phyloP scores from a whole-genome alignment of 352 stramenopile species.

The Discostella stelligera region DNA sequence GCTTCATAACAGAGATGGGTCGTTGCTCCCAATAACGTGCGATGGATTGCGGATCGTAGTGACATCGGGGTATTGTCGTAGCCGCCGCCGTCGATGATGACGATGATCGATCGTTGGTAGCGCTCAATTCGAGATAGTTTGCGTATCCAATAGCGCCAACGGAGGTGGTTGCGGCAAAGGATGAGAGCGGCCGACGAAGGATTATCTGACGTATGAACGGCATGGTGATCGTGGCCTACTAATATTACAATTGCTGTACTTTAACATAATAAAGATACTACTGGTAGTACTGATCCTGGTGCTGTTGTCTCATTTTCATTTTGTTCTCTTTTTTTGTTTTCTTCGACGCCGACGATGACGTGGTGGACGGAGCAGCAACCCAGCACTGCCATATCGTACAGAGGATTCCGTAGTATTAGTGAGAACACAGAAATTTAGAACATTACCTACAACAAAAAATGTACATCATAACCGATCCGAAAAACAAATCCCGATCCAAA shows the following conservation, averaged over 20 bases:
- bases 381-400: too few relatives aligned
- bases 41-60: conserved; percentile 62
- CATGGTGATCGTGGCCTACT: not conserved
- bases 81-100: not conserved
- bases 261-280: too few relatives aligned
- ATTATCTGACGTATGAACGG: not conserved
- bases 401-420: too few relatives aligned
- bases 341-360: too few relatives aligned
- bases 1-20: conserved; percentile 51
- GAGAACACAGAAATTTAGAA: too few relatives aligned
- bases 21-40: conserved; percentile 61
- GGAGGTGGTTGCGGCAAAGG: conserved; percentile 1
- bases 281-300: too few relatives aligned
- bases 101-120: conserved; percentile 1
- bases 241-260: not conserved
- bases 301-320: too few relatives aligned
- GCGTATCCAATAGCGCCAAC: conserved; percentile 13
- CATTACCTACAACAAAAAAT: too few relatives aligned
- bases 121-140: conserved; percentile 23
- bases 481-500: too few relatives aligned
- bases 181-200: conserved; percentile 13
- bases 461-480: too few relatives aligned
- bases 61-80: conserved; percentile 20
- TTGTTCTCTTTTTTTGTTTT: too few relatives aligned
- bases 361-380: too few relatives aligned